phyloP scores from a whole-genome alignment of 2,329 filamentous ascomycete genomes.

The Reticulascus tulasneorum region DNA sequence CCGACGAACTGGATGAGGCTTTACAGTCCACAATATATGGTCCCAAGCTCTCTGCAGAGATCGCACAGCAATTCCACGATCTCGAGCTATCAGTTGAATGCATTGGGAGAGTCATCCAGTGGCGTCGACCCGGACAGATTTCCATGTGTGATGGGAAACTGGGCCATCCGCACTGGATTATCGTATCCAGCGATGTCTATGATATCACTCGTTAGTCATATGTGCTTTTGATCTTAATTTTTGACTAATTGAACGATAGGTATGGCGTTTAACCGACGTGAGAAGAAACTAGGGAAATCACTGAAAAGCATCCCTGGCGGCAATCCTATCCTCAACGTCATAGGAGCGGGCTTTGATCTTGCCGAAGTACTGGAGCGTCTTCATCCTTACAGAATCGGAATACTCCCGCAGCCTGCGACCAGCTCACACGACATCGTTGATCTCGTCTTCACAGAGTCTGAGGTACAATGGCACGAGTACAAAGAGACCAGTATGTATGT shows the following conservation, averaged over 20 bases:
- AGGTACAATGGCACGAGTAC: conserved; percentile 5
- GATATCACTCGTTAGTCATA: conserved; percentile 9
- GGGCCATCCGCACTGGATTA: conserved; percentile 4
- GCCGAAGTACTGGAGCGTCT: neutral
- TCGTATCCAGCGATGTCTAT: conserved; percentile 2
- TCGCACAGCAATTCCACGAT: neutral
- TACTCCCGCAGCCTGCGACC: neutral
- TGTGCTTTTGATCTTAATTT: no score
- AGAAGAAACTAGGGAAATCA: neutral
- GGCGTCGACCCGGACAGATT: conserved; percentile 4
- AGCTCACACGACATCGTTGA: neutral
- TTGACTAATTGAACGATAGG: neutral
- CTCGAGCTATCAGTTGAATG: neutral
- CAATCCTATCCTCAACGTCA: conserved; percentile 3
- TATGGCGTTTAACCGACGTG: neutral
- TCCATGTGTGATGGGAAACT: conserved; percentile 1
- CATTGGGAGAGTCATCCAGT: conserved; percentile 2
- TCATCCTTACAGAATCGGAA: neutral
- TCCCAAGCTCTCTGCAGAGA: neutral
- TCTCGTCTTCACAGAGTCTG: neutral
- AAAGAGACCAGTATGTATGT: conserved; percentile 6
- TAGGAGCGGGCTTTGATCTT: neutral
- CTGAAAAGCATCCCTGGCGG: conserved; percentile 1
- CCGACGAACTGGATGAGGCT: neutral
- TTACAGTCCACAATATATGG: conserved; percentile 2